Conservation (phyloP, 331 rosid species). For the Malus hybrid region DNA sequence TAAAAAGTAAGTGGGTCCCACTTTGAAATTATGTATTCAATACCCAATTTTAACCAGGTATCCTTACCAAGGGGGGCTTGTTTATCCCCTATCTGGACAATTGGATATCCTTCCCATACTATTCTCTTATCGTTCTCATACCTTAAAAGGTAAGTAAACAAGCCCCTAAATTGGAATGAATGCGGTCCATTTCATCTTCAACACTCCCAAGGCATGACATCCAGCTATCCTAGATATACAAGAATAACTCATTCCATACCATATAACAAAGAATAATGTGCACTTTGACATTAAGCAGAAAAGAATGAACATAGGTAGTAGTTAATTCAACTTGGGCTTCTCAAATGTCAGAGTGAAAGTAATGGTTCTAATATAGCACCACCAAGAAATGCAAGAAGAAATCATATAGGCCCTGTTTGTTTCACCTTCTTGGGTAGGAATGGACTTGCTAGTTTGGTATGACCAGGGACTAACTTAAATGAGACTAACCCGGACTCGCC, state of each 20-base stretch:
- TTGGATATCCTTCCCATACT: too few relatives aligned
- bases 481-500: too few relatives aligned
- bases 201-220: not conserved
- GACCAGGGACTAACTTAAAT: too few relatives aligned
- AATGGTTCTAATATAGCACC: not conserved
- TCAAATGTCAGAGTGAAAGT: not conserved
- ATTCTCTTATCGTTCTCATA: too few relatives aligned
- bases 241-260: not conserved
- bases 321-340: not conserved
- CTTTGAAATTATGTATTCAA: too few relatives aligned
- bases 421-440: too few relatives aligned
- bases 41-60: too few relatives aligned
- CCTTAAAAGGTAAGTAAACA: not conserved
- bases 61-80: too few relatives aligned
- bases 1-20: too few relatives aligned
- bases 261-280: not conserved
- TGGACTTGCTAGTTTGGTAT: too few relatives aligned
- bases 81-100: too few relatives aligned
- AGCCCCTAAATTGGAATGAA: not conserved
- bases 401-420: not conserved
- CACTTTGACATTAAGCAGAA: not conserved
- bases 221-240: not conserved
- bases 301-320: not conserved
- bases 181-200: not conserved
- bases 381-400: not conserved